phyloP scores from a whole-genome alignment of 192 early-diverging fungal species.

The Umbelopsis sp. region DNA sequence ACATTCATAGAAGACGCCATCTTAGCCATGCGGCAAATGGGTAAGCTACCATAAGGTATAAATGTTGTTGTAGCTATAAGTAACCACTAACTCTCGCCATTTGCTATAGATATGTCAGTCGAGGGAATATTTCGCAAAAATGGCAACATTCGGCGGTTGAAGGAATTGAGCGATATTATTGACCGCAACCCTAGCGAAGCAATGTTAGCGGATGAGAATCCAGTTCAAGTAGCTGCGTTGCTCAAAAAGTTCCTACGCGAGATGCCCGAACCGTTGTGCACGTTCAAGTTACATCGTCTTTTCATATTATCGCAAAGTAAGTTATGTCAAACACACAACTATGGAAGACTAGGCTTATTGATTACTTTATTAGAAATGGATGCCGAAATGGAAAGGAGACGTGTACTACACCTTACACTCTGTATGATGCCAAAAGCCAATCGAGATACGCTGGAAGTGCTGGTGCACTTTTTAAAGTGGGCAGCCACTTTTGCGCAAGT shows the following conservation, averaged over 20 bases:
- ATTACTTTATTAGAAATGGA: conserved; percentile 45
- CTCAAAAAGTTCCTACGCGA: conserved; percentile 97
- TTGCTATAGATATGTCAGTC: conserved; percentile 65
- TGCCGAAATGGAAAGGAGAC: conserved; percentile 54
- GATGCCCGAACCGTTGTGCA: conserved; percentile 92
- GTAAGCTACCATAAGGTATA: conserved; percentile 36
- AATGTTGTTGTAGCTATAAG: background rate
- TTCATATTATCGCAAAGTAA: conserved; percentile 79
- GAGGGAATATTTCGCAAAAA: conserved; percentile 98
- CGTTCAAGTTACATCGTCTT: conserved; percentile 82
- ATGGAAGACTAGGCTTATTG: background rate
- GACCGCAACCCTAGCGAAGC: conserved; percentile 78
- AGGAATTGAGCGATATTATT: conserved; percentile 80
- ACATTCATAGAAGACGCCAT: conserved; percentile 84
- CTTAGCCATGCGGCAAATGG: conserved; percentile 71
- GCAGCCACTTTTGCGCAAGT: conserved; percentile 81
- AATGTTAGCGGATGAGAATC: conserved; percentile 71
- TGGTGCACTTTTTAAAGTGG: conserved; percentile 83
- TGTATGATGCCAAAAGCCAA: conserved; percentile 89
- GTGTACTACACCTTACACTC: conserved; percentile 77
- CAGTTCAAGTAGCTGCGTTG: conserved; percentile 92
- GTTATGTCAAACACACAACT: background rate
- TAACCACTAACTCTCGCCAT: background rate
- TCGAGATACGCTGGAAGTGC: conserved; percentile 88
- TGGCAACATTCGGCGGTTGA: conserved; percentile 91